A percentile compares a stretch with the other conserved stretches of the same genome.
These are phyloP conservation scores for Trichoderma parareesei DNA, from an alignment of 495 filamentous ascomycete species.

Conservation along the genomic window DNA sequence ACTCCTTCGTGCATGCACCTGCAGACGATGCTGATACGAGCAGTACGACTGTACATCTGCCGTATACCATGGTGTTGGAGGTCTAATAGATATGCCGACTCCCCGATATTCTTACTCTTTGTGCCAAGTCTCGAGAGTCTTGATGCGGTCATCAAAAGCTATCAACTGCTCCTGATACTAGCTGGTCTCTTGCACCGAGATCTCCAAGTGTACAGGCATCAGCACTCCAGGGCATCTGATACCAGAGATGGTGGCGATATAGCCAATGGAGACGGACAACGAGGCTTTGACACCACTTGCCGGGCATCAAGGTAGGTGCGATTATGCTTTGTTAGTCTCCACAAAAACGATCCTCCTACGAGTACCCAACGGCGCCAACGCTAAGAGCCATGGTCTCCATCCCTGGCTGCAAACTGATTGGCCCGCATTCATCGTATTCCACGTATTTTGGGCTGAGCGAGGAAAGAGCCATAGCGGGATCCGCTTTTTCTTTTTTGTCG, in stretches of 20 bases:
- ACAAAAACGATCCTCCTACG: neutral
- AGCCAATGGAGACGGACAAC: neutral
- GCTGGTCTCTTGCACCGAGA: no score
- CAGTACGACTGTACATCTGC: neutral
- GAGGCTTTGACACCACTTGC: neutral
- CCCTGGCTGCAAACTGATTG: neutral
- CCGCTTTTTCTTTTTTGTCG: neutral
- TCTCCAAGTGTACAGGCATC: no score
- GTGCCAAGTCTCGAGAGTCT: neutral
- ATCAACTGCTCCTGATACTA: no score
- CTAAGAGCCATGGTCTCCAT: neutral
- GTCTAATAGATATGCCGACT: neutral
- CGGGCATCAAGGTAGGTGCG: neutral
- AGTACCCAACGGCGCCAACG: neutral
- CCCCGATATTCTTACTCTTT: neutral
- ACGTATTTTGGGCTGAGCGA: neutral
- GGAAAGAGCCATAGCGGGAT: neutral
- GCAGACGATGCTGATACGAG: neutral
- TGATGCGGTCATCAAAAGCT: neutral
- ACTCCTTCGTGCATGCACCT: neutral
- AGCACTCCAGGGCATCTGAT: no score
- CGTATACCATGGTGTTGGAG: neutral
- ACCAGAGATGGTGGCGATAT: neutral
- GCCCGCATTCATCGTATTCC: constrained; percentile 4
- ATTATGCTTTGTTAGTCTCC: neutral